Evolutionary conservation across 495 filamentous ascomycete species (phyloP).

Genomic region (Alectoria sarmentosa): DNA sequence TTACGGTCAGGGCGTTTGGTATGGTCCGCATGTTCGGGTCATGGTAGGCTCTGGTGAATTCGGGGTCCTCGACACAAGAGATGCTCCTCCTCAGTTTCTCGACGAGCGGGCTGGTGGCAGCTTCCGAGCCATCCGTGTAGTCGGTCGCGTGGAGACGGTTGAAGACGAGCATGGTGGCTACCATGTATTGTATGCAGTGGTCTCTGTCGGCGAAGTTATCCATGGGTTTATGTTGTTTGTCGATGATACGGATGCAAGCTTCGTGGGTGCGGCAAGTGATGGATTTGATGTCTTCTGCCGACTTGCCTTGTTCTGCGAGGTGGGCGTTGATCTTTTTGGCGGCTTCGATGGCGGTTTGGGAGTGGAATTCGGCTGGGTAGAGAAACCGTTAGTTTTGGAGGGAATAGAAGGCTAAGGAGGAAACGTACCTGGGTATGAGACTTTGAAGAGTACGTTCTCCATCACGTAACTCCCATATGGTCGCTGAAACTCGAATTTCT

Average conservation of each 20-base stretch:
- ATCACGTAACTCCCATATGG: constrained; percentile 97
- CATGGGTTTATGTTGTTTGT: constrained; percentile 99
- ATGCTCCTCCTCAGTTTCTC: constrained; percentile 88
- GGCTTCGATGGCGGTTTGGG: constrained; percentile 94
- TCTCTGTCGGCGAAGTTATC: constrained; percentile 99
- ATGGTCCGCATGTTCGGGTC: constrained; percentile 88
- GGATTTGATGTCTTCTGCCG: constrained; percentile 85
- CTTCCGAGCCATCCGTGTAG: constrained; percentile 86
- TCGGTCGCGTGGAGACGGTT: constrained; percentile 86
- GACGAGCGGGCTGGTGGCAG: constrained; percentile 81
- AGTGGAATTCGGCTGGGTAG: constrained; percentile 86
- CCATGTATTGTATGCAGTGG: constrained; percentile 99
- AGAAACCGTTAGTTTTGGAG: constrained; percentile 12
- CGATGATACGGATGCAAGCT: constrained; percentile 96
- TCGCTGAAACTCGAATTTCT: constrained; percentile 92
- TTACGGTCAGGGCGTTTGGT: constrained; percentile 89
- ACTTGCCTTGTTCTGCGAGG: constrained; percentile 79
- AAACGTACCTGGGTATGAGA: constrained; percentile 80
- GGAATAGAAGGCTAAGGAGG: neutral
- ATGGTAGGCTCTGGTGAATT: constrained; percentile 93
- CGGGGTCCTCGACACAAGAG: constrained; percentile 88
- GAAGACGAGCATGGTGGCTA: constrained; percentile 87
- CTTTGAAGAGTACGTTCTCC: constrained; percentile 99
- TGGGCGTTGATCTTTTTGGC: constrained; percentile 79
- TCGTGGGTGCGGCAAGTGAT: constrained; percentile 95